These are phyloP conservation scores for Carex parvula DNA, from an alignment of 176 grass and related monocot genomes.

Conservation along the genomic window DNA sequence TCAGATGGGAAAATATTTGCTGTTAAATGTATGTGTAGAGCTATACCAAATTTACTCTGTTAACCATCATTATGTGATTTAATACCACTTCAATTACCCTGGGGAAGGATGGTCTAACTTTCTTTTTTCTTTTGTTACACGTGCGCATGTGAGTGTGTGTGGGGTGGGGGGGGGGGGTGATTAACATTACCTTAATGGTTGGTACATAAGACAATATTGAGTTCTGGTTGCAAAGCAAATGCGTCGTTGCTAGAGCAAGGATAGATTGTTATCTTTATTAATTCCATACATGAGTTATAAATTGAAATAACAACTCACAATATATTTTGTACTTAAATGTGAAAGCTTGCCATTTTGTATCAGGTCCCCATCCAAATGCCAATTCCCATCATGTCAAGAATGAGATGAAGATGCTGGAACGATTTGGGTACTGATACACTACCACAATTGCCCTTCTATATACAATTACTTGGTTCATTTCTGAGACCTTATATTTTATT, in stretches of 20 bases:
- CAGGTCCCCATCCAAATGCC: constrained; percentile 83
- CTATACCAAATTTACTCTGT: constrained; percentile 10
- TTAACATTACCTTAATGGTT: background rate
- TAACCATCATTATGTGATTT: background rate
- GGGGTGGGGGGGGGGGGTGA: too few species aligned
- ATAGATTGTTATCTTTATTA: background rate
- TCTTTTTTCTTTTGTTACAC: background rate
- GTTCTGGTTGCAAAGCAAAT: background rate
- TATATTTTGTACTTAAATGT: background rate
- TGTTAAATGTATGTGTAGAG: constrained; percentile 69
- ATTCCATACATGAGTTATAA: background rate
- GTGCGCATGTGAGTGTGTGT: too few species aligned
- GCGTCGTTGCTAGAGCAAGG: background rate
- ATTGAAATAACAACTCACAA: constrained; percentile 23
- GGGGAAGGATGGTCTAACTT: background rate
- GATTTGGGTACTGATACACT: constrained; percentile 64
- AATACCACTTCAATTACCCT: background rate
- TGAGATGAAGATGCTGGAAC: constrained; percentile 83
- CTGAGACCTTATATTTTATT: background rate
- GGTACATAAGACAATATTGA: background rate
- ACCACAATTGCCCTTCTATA: constrained; percentile 9
- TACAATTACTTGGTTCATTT: background rate
- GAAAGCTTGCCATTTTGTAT: constrained; percentile 15
- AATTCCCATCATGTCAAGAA: constrained; percentile 83
- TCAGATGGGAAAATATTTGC: constrained; percentile 62